Evolutionary conservation across 2,329 filamentous ascomycete species (phyloP).

Genomic region (Polychaeton citri): DNA sequence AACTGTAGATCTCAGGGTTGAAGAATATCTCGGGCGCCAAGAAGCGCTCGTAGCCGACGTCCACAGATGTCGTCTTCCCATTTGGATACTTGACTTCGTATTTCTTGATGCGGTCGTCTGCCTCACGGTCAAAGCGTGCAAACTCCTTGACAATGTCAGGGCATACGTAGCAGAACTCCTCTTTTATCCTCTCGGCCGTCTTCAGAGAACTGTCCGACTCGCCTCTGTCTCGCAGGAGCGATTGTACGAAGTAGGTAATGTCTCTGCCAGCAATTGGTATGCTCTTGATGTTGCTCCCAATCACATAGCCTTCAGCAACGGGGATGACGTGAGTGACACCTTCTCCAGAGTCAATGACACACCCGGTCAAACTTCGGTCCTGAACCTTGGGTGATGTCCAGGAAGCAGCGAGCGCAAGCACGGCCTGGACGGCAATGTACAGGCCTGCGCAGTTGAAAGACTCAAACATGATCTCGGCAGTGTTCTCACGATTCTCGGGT

Average conservation of each 20-base stretch:
- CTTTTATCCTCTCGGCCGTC: conserved; percentile 96
- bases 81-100: conserved; percentile 78
- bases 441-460: conserved; percentile 98
- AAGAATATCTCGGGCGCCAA: conserved; percentile 98
- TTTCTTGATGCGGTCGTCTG: conserved; percentile 70
- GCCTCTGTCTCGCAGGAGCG: conserved; percentile 83
- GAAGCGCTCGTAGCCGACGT: conserved; percentile 96
- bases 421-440: conserved; percentile 96
- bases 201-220: conserved; percentile 95
- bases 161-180: conserved; percentile 96
- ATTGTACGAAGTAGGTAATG: conserved; percentile 98
- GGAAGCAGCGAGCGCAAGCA: conserved; percentile 87
- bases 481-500: conserved; percentile 97
- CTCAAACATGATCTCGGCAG: conserved; percentile 99
- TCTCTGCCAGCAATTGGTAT: conserved; percentile 96
- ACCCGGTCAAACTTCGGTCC: conserved; percentile 88
- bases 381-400: conserved; percentile 99
- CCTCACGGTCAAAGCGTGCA: conserved; percentile 81
- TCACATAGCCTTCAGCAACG: conserved; percentile 96
- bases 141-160: conserved; percentile 99
- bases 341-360: conserved; percentile 96
- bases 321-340: conserved; percentile 99
- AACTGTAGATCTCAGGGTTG: conserved; percentile 99
- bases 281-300: conserved; percentile 97
- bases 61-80: conserved; percentile 70